Evolutionary conservation across 1,284 basidiomycete genomes (phyloP).

Genomic region (Heliocybe sulcata): DNA sequence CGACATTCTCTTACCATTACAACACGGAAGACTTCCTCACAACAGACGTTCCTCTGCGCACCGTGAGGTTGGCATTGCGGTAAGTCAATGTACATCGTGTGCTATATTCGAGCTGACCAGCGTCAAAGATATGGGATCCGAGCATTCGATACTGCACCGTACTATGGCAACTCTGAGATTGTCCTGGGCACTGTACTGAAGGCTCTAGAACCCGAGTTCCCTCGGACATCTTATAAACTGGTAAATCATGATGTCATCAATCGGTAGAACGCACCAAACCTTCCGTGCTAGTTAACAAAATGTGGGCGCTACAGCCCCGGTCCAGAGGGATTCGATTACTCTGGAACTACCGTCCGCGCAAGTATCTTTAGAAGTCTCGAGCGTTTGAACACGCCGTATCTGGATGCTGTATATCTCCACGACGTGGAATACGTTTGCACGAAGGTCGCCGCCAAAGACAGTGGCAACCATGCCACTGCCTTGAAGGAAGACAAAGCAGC

Average conservation of each 20-base stretch:
- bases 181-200: constrained; percentile 75
- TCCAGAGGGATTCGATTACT: constrained; percentile 71
- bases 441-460: constrained; percentile 37
- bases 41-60: constrained; percentile 56
- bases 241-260: constrained; percentile 28
- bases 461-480: constrained; percentile 51
- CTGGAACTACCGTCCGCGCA: constrained; percentile 58
- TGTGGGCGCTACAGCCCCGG: constrained; percentile 78
- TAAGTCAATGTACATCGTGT: constrained; percentile 21
- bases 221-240: constrained; percentile 74
- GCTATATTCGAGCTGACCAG: constrained; percentile 4
- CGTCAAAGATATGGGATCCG: constrained; percentile 74
- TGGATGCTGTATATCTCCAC: constrained; percentile 87
- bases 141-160: constrained; percentile 86
- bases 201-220: constrained; percentile 62
- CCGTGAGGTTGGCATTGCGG: constrained; percentile 77
- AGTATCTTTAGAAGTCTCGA: constrained; percentile 69
- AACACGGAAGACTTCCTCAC: constrained; percentile 56
- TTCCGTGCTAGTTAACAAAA: constrained; percentile 72
- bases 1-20: constrained; percentile 70
- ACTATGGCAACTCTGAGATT: constrained; percentile 89
- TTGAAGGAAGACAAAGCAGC: constrained; percentile 40
- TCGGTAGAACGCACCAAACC: background rate
- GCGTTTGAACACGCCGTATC: constrained; percentile 74
- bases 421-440: constrained; percentile 87